These are phyloP conservation scores for Ilyonectria sp. DNA, from an alignment of 2,329 filamentous ascomycete genomes.

Conservation along the genomic window DNA sequence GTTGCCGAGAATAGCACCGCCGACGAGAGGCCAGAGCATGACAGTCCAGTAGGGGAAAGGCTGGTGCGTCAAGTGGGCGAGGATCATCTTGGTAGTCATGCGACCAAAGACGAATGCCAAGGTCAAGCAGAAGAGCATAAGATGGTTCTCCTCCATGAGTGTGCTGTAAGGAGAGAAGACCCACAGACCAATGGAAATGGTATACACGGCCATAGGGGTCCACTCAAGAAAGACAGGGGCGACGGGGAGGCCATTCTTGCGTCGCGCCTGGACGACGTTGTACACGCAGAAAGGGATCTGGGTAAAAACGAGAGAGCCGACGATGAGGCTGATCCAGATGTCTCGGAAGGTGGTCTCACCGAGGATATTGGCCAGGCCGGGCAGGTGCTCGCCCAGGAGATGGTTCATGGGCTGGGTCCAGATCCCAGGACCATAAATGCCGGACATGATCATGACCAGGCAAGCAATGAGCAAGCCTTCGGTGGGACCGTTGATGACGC, in stretches of 20 bases:
- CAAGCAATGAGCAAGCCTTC: slow-evolving; percentile 94
- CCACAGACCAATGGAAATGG: slow-evolving; percentile 83
- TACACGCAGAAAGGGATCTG: slow-evolving; percentile 92
- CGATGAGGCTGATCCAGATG: slow-evolving; percentile 84
- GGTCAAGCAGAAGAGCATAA: slow-evolving; percentile 92
- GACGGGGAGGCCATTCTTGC: slow-evolving; percentile 79
- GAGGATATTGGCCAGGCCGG: slow-evolving; percentile 71
- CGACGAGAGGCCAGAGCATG: slow-evolving; percentile 88
- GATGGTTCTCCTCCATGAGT: slow-evolving; percentile 85
- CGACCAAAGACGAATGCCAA: slow-evolving; percentile 98
- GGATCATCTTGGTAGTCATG: slow-evolving; percentile 99
- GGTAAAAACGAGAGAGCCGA: slow-evolving; percentile 74
- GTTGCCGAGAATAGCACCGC: slow-evolving; percentile 87
- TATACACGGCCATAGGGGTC: slow-evolving; percentile 91
- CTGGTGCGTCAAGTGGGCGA: slow-evolving; percentile 93
- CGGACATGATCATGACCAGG: slow-evolving; percentile 87
- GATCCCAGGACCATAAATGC: slow-evolving; percentile 88
- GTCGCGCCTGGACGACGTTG: slow-evolving; percentile 86
- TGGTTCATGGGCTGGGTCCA: slow-evolving; percentile 85
- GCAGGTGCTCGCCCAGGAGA: slow-evolving; percentile 70
- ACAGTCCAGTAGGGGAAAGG: slow-evolving; percentile 98
- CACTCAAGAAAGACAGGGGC: slow-evolving; percentile 92
- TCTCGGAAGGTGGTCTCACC: slow-evolving; percentile 85
- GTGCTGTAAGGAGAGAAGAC: slow-evolving; percentile 90
- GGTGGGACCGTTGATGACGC: slow-evolving; percentile 96